Evolutionary conservation across 2,329 filamentous ascomycete genomes (phyloP), one percentile per base, ranked within the genome.

Genomic region (Leptosphaerulina australis): DNA sequence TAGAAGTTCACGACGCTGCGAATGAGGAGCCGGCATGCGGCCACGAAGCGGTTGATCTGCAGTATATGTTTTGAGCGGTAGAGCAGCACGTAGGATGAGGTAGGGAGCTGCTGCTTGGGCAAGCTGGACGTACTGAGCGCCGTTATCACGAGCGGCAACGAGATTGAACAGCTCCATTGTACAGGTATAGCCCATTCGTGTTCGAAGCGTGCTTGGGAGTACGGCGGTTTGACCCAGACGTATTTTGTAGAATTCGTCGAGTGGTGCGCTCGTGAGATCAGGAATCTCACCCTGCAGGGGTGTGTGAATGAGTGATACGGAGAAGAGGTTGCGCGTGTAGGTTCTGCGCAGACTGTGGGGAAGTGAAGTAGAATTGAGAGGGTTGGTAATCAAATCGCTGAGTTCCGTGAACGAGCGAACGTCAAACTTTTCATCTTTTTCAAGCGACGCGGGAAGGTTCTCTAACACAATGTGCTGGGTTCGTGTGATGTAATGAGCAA

Each of bases 1-100:
- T 4, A 88, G 69, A 9, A 99, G 76, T 68, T 96, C 94, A 55
- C 83, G 86, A 33, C 90, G 83, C 66, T 96, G 90, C 7, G 85
- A 87, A 4, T 90, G 78, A 0, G 93, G 93, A 69, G 94, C 90
- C 4, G 94, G 94, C 85, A 95, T 94, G 39, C 86, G 83, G 0
- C 94, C 92, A 11, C 94, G 61, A 15, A 99, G 78, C 0, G 93
- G 92, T 67, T 97, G 93, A 70, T 99, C 94, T 3, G 91, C 89
- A 35, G 95, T 86, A 68, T 96, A 97, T 0, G 87, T 81, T 47
- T 90, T 86, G n/a, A 97, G 75, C 0, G 90, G 86, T 12, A 96
- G 78, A 0, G 89, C 91, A 10, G 88, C 85, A 2, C 94, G 86
- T 2, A 96, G 77, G 34, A 97, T 87, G 2, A 97, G 80, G 63